These are phyloP conservation scores for Spiromastix sp. DNA, from an alignment of 2,329 filamentous ascomycete genomes.

Conservation along the genomic window DNA sequence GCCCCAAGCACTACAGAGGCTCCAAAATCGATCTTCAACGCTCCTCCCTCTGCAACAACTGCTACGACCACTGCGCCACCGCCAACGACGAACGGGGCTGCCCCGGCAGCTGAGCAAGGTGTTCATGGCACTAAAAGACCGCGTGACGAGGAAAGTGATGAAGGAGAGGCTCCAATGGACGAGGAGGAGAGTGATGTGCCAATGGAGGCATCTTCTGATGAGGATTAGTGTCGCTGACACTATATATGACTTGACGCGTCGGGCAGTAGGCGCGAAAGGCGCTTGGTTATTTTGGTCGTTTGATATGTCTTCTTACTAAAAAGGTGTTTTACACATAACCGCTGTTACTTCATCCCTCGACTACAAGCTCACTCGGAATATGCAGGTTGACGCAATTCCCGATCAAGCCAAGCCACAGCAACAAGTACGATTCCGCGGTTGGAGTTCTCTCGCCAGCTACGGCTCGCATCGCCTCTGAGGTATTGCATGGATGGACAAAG, in stretches of 20 bases:
- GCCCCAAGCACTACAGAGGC: slow-evolving; percentile 50
- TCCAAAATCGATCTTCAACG: slow-evolving; percentile 72
- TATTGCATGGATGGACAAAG: slow-evolving; percentile 88
- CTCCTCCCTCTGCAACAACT: slow-evolving; percentile 35
- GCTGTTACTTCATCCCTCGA: slow-evolving; percentile 6
- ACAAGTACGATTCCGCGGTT: slow-evolving; percentile 57
- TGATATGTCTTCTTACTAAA: neutral
- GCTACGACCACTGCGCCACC: slow-evolving; percentile 41
- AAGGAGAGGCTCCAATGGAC: slow-evolving; percentile 47
- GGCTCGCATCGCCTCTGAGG: slow-evolving; percentile 65
- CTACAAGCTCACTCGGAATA: slow-evolving; percentile 57
- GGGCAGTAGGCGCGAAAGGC: neutral
- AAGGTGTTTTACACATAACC: slow-evolving; percentile 9
- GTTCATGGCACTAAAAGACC: slow-evolving; percentile 56
- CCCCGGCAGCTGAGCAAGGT: slow-evolving; percentile 42
- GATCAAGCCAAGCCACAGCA: slow-evolving; percentile 81
- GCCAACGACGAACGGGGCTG: slow-evolving; percentile 33
- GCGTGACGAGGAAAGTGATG: slow-evolving; percentile 53
- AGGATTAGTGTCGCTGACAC: slow-evolving; percentile 45
- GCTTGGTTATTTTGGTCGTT: neutral
- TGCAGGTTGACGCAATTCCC: slow-evolving; percentile 70
- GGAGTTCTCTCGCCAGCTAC: slow-evolving; percentile 40
- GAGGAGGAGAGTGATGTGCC: slow-evolving; percentile 60
- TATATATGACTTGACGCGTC: neutral
- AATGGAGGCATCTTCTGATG: slow-evolving; percentile 63